These are phyloP conservation scores for Oryza coarctata DNA, from an alignment of 176 grass and related monocot species.

Conservation along the genomic window DNA sequence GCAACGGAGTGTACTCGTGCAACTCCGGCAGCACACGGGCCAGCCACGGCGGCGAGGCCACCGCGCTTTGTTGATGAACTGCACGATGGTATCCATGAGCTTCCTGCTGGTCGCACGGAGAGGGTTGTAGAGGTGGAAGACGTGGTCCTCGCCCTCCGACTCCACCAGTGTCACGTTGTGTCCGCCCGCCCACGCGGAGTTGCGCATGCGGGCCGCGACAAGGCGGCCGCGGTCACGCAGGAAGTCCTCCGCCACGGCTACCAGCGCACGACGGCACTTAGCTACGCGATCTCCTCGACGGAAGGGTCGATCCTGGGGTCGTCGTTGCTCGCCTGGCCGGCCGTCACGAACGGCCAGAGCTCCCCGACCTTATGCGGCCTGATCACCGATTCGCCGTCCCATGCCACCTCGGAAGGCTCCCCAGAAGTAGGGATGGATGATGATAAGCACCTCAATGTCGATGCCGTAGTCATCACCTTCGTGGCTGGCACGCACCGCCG, in stretches of 20 bases:
- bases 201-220: not conserved
- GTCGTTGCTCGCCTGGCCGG: conserved; percentile 34
- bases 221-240: not conserved
- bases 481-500: not conserved
- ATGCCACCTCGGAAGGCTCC: not conserved
- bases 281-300: not conserved
- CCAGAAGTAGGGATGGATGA: not conserved
- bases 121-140: conserved; percentile 17
- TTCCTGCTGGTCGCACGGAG: not conserved
- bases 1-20: not conserved
- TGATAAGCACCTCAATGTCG: not conserved
- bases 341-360: conserved; percentile 33
- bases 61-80: not conserved
- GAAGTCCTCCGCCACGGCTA: not conserved
- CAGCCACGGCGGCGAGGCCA: not conserved
- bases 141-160: conserved; percentile 25
- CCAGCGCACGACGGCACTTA: not conserved
- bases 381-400: not conserved
- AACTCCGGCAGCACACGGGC: not conserved
- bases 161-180: conserved; percentile 6
- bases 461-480: not conserved
- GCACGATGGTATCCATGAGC: conserved; percentile 1
- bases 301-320: conserved; percentile 3
- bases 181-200: not conserved
- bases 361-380: not conserved